A percentile compares a stretch with the other conserved stretches of the same genome.
These are phyloP conservation scores for Infundibulicybe gibba DNA, from an alignment of 768 basidiomycete species.

Conservation along the genomic window DNA sequence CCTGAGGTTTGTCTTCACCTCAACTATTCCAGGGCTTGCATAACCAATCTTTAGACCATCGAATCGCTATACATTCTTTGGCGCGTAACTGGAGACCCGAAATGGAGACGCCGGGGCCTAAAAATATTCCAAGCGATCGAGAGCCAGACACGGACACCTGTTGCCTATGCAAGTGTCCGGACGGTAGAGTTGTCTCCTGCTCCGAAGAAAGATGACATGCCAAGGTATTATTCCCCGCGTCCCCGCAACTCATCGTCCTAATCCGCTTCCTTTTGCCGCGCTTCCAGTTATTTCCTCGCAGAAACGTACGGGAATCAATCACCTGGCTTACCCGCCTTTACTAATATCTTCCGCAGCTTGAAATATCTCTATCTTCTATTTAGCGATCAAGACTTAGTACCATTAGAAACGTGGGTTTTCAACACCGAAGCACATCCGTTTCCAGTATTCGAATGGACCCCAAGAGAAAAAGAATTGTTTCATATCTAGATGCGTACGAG, in stretches of 20 bases:
- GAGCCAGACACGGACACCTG: slow-evolving; percentile 48
- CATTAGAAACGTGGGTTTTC: slow-evolving; percentile 56
- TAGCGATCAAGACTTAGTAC: slow-evolving; percentile 55
- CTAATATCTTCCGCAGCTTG: slow-evolving; percentile 32
- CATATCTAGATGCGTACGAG: slow-evolving; percentile 23
- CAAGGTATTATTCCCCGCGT: slow-evolving; percentile 42
- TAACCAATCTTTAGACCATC: slow-evolving; percentile 45
- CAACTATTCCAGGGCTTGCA: neutral
- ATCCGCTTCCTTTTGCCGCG: no score
- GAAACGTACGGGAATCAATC: slow-evolving; percentile 34
- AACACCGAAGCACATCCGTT: slow-evolving; percentile 78
- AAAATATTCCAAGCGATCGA: slow-evolving; percentile 65
- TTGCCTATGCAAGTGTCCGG: slow-evolving; percentile 59
- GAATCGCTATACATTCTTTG: slow-evolving; percentile 74
- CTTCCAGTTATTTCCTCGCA: slow-evolving; percentile 40
- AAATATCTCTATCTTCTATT: slow-evolving; percentile 77
- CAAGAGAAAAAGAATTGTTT: slow-evolving; percentile 42
- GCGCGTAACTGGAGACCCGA: slow-evolving; percentile 61
- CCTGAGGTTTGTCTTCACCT: slow-evolving; percentile 56
- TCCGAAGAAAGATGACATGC: slow-evolving; percentile 54
- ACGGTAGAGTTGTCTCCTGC: slow-evolving; percentile 42
- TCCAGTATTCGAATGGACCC: slow-evolving; percentile 64
- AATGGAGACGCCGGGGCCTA: slow-evolving; percentile 75
- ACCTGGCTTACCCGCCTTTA: neutral
- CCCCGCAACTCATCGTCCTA: neutral